These are phyloP conservation scores for Leptographium radiaticola DNA, from an alignment of 2,329 filamentous ascomycete genomes.

Conservation along the genomic window DNA sequence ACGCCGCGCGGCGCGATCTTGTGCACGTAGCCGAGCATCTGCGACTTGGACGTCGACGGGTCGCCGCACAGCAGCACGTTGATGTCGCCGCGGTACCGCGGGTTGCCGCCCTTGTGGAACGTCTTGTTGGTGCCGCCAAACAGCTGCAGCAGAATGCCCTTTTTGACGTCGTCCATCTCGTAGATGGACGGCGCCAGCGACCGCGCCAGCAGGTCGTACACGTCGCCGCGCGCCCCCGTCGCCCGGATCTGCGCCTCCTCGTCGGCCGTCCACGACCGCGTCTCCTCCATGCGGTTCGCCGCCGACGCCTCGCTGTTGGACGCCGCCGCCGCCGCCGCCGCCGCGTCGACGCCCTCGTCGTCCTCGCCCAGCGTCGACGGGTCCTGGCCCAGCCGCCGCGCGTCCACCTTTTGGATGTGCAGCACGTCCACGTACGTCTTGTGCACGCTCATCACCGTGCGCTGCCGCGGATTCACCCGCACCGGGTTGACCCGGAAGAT, in stretches of 20 bases:
- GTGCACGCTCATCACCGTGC: constrained; percentile 87
- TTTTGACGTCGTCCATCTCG: constrained; percentile 98
- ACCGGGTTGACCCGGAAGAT: constrained; percentile 95
- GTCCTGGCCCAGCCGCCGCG: constrained; percentile 86
- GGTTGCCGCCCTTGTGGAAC: constrained; percentile 90
- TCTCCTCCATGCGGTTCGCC: constrained; percentile 69
- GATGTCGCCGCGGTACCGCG: constrained; percentile 93
- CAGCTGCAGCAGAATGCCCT: constrained; percentile 89
- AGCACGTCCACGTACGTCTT: constrained; percentile 96
- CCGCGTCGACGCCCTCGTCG: constrained; percentile 37
- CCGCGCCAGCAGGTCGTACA: constrained; percentile 84
- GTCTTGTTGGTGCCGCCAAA: constrained; percentile 98
- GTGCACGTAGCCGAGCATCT: constrained; percentile 87
- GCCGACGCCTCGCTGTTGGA: constrained; percentile 26
- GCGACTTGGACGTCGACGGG: constrained; percentile 91
- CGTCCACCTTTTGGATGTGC: constrained; percentile 93
- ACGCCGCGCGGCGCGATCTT: constrained; percentile 87
- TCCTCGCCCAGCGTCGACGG: constrained; percentile 75
- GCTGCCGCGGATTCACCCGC: constrained; percentile 82
- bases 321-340: constrained; percentile 22
- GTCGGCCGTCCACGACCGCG: constrained; percentile 69
- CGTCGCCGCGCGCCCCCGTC: constrained; percentile 66
- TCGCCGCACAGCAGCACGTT: constrained; percentile 95
- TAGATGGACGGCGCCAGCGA: constrained; percentile 92
- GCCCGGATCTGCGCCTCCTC: constrained; percentile 81